Percentiles rank a stretch among this genome's conserved stretches.
phyloP scores from a whole-genome alignment of 345 rosid species.

The Luvunga scandens region DNA sequence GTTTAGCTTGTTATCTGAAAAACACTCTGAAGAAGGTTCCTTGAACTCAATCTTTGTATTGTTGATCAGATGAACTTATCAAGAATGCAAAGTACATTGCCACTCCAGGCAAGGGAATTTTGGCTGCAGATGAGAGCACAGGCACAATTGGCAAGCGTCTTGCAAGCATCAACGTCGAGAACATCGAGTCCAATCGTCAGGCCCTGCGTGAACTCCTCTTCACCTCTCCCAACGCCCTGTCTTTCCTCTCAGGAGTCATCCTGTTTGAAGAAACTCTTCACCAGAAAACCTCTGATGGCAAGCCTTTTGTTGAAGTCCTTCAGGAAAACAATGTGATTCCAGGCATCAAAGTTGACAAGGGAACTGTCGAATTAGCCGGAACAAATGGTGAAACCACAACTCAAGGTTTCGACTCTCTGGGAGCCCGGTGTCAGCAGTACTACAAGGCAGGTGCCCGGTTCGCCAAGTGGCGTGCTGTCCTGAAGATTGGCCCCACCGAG shows the following conservation, averaged over 20 bases:
- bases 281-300: conserved; percentile 73
- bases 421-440: conserved; percentile 78
- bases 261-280: conserved; percentile 95
- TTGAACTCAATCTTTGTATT: background rate
- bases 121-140: conserved; percentile 97
- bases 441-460: conserved; percentile 92
- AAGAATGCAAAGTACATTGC: conserved; percentile 93
- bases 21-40: background rate
- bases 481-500: conserved; percentile 80
- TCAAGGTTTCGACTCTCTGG: conserved; percentile 86
- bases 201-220: conserved; percentile 93
- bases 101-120: conserved; percentile 86
- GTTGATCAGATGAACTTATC: conserved; percentile 70
- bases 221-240: conserved; percentile 65
- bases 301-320: conserved; percentile 81
- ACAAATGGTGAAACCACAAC: conserved; percentile 93
- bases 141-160: conserved; percentile 97
- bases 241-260: conserved; percentile 87
- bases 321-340: conserved; percentile 75
- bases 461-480: conserved; percentile 96
- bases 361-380: conserved; percentile 77
- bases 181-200: conserved; percentile 91
- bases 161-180: conserved; percentile 85
- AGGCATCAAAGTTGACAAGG: conserved; percentile 96
- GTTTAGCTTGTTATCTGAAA: background rate